phyloP scores from a whole-genome alignment of 2,329 filamentous ascomycete species.

The Penicillium hordei region DNA sequence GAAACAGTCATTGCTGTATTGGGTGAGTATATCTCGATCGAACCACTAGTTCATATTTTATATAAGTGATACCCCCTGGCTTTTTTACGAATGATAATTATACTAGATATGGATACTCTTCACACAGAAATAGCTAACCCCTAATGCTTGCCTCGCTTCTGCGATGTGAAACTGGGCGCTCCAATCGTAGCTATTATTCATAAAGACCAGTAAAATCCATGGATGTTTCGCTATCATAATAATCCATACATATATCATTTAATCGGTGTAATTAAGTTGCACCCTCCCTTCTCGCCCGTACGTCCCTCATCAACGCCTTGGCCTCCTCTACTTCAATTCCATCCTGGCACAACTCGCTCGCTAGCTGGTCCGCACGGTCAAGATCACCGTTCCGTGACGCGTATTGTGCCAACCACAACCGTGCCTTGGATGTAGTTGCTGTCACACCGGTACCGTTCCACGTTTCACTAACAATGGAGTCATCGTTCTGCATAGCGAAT shows the following conservation, averaged over 20 bases:
- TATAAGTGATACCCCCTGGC: not conserved
- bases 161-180: not conserved
- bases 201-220: not conserved
- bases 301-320: constrained; percentile 85
- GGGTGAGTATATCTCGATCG: constrained; percentile 16
- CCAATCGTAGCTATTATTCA: constrained; percentile 1
- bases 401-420: constrained; percentile 87
- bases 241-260: not conserved
- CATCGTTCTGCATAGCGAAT: constrained; percentile 35
- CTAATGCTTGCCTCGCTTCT: not conserved
- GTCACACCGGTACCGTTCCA: constrained; percentile 75
- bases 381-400: constrained; percentile 76
- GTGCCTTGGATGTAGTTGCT: constrained; percentile 83
- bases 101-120: not conserved
- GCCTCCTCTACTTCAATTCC: constrained; percentile 96
- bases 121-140: not conserved
- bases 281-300: constrained; percentile 70
- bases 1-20: constrained; percentile 23
- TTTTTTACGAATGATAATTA: not conserved
- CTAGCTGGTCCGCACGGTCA: constrained; percentile 72
- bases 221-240: not conserved
- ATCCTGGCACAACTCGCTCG: constrained; percentile 90
- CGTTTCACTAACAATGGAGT: constrained; percentile 37
- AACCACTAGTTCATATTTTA: constrained; percentile 4
- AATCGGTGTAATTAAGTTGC: constrained; percentile 7